Evolutionary conservation across 176 grass and related monocot species (phyloP), one percentile per base, ranked within the genome.

Genomic region (Cymbopogon citratus): DNA sequence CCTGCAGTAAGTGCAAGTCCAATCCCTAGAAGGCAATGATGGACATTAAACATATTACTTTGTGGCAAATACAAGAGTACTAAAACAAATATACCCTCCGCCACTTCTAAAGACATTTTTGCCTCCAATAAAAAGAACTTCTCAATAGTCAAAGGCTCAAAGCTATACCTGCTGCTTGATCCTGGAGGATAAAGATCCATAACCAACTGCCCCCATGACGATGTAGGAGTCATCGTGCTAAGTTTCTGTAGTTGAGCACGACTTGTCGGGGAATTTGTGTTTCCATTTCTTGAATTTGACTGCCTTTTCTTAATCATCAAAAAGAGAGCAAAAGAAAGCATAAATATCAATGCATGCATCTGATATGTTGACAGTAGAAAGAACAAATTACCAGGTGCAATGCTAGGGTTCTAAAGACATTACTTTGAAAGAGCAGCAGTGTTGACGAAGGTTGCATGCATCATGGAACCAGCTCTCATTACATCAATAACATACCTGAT

Each of bases 261-360:
- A 81, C 27, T 84, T 33, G 80, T 75, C 1, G 77, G 65, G 45
- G 72, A 73, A 85, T 70, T 81, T 73, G 81, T 86, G 61, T 75
- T 91, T 77, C 63, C 86, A 77, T 94, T 86, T 86, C 83, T 89
- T 93, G 90, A 89, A 86, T 83, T 94, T 43, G 92, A 95, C 71
- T 98, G 95, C 83, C 95, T 98, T 98, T 93, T 92, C 95, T 95
- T 98, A 92, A 94, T 89, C 92, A 88, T 95, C 87, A 91, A 98
- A 98, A 91, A 86, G 64, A 84, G 66, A 80, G 81, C 19, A 90
- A 60, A 89, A 85, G 26, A 78, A 81, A 91, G 49, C 46, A 94
- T 84, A 76, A 81, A 79, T 82, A 89, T 66, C 36, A 87, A 72
- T 27, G 27, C 76, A 78, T 71, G 75, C 8, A 14, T 35, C 63